Conservation (phyloP, 2,329 filamentous ascomycete species). For the Conoideocrella luteorostrata region DNA sequence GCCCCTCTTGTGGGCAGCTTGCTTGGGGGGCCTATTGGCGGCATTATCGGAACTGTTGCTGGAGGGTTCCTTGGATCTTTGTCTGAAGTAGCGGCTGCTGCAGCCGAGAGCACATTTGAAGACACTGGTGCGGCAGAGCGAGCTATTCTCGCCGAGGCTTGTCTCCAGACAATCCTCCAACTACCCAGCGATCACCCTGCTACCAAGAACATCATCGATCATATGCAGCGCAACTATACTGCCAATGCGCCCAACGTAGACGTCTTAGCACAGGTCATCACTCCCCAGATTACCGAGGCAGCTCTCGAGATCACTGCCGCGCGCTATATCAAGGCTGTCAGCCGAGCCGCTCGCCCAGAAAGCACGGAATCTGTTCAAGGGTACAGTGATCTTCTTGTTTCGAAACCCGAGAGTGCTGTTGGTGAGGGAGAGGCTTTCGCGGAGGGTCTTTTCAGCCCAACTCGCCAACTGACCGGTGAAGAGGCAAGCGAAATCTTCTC, state of each 20-base stretch:
- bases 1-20: constrained; percentile 7
- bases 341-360: background rate
- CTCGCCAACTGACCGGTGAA: constrained; percentile 10
- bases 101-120: background rate
- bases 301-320: constrained; percentile 5
- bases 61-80: constrained; percentile 8
- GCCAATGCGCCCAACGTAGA: constrained; percentile 7
- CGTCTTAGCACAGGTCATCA: constrained; percentile 5
- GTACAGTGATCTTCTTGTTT: too few species aligned
- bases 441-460: constrained; percentile 8
- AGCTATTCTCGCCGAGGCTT: constrained; percentile 16
- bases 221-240: constrained; percentile 11
- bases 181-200: background rate
- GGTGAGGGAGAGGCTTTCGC: background rate
- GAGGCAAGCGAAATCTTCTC: constrained; percentile 8
- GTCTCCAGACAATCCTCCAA: constrained; percentile 14
- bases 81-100: background rate
- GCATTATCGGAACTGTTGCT: constrained; percentile 8
- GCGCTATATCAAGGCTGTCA: constrained; percentile 6
- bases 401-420: background rate
- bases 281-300: constrained; percentile 7
- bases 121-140: constrained; percentile 12
- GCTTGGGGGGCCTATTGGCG: constrained; percentile 10
- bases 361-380: too few species aligned
- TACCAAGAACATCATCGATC: constrained; percentile 6